Evolutionary conservation across 2,329 filamentous ascomycete genomes (phyloP).

Genomic region (Ophiostoma tasmaniense): DNA sequence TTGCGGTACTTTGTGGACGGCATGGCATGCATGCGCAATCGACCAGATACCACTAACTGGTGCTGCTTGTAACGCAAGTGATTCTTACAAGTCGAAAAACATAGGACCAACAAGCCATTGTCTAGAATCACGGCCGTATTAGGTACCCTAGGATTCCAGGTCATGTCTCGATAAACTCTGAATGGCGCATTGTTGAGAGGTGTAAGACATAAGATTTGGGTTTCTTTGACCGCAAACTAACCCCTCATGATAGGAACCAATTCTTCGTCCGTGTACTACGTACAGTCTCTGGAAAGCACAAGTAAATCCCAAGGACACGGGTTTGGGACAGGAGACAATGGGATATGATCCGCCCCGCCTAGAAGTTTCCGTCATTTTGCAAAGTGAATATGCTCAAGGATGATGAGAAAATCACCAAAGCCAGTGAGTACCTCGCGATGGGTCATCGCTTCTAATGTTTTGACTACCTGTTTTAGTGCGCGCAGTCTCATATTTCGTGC

Average conservation of each 20-base stretch:
- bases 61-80: not conserved
- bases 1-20: not conserved
- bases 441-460: not conserved
- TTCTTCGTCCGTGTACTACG: too few relatives aligned
- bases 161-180: not conserved
- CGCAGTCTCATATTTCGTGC: not conserved
- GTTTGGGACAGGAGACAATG: constrained; percentile 25
- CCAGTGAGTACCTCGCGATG: not conserved
- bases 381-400: not conserved
- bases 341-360: constrained; percentile 20
- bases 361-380: constrained; percentile 18
- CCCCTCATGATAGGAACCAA: not conserved
- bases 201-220: not conserved
- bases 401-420: not conserved
- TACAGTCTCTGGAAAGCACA: not conserved
- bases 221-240: not conserved
- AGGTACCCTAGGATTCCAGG: not conserved
- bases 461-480: not conserved
- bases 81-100: not conserved
- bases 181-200: not conserved
- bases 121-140: not conserved
- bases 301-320: constrained; percentile 29
- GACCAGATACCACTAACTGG: not conserved
- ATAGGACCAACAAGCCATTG: not conserved
- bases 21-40: not conserved